These are phyloP conservation scores for Penicillium sp. DNA, from an alignment of 2,329 filamentous ascomycete genomes.

Conservation along the genomic window DNA sequence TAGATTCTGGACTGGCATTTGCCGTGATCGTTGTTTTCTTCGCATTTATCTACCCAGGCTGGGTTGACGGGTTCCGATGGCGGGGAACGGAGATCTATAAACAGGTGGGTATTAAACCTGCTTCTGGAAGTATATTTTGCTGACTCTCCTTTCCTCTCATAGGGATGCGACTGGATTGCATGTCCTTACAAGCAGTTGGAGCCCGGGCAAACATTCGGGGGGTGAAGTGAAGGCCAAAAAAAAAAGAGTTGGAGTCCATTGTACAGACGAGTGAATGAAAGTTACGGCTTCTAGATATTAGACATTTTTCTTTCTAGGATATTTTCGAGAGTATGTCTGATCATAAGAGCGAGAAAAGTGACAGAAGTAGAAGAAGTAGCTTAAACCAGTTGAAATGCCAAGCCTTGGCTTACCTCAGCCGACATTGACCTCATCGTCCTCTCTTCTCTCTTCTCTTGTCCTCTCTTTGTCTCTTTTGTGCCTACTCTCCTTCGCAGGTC, in stretches of 20 bases:
- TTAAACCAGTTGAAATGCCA: neutral
- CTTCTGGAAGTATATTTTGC: neutral
- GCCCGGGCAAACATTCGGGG: slow-evolving; percentile 62
- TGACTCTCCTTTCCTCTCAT: neutral
- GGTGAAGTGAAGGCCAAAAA: slow-evolving; percentile 23
- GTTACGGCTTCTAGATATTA: neutral
- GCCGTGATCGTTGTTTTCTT: slow-evolving; percentile 82
- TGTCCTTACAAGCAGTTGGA: slow-evolving; percentile 64
- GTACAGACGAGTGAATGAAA: neutral
- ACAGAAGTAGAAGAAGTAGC: neutral
- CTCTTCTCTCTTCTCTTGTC: neutral
- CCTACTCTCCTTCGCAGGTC: slow-evolving; percentile 6
- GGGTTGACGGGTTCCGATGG: slow-evolving; percentile 69
- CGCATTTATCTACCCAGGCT: slow-evolving; percentile 74
- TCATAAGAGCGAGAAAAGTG: neutral
- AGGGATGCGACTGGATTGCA: slow-evolving; percentile 77
- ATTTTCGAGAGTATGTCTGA: neutral
- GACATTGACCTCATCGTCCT: slow-evolving; percentile 3
- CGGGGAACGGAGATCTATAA: slow-evolving; percentile 87
- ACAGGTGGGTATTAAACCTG: slow-evolving; percentile 38
- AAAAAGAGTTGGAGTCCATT: neutral
- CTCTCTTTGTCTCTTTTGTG: neutral
- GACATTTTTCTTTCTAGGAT: neutral
- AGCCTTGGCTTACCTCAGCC: slow-evolving; percentile 1
- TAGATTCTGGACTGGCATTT: slow-evolving; percentile 77